A percentile compares a stretch with the other conserved stretches of the same genome.
Evolutionary conservation across 2,329 filamentous ascomycete genomes (phyloP).

Genomic region (Claviceps purpurea): DNA sequence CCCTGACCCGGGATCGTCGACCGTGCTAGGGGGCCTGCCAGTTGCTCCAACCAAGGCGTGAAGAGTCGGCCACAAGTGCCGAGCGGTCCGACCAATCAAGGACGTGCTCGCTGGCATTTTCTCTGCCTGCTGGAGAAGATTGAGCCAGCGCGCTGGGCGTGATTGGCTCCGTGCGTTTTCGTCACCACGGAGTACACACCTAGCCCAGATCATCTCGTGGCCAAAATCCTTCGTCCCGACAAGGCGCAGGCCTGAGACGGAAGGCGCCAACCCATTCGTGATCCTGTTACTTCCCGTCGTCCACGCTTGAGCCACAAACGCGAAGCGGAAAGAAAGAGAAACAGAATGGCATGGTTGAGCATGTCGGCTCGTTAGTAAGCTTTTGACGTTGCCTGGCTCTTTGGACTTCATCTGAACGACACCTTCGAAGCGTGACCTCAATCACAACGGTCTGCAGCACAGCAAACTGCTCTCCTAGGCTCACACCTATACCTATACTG

Average conservation of each 20-base stretch:
- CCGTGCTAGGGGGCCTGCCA: too few relatives aligned
- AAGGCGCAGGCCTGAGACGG: background rate
- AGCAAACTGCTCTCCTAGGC: background rate
- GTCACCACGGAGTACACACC: too few relatives aligned
- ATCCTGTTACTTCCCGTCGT: background rate
- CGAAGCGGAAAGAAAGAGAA: background rate
- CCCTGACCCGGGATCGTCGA: too few relatives aligned
- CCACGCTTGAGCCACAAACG: background rate
- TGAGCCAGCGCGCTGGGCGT: background rate
- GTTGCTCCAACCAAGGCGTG: too few relatives aligned
- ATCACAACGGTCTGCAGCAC: background rate
- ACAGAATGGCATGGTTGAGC: background rate
- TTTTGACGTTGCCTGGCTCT: background rate
- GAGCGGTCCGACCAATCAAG: background rate
- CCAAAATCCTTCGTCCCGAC: background rate
- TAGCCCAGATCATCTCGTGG: background rate
- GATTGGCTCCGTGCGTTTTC: background rate
- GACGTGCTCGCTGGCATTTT: background rate
- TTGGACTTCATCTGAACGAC: background rate
- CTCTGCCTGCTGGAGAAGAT: background rate
- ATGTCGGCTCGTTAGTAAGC: background rate
- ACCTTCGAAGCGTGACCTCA: background rate
- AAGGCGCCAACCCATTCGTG: background rate
- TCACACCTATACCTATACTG: background rate
- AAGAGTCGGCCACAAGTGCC: background rate